A percentile compares a stretch with the other conserved stretches of the same genome.
Evolutionary conservation across 306 rosid species (phyloP).

Genomic region (Rubus idaeus): DNA sequence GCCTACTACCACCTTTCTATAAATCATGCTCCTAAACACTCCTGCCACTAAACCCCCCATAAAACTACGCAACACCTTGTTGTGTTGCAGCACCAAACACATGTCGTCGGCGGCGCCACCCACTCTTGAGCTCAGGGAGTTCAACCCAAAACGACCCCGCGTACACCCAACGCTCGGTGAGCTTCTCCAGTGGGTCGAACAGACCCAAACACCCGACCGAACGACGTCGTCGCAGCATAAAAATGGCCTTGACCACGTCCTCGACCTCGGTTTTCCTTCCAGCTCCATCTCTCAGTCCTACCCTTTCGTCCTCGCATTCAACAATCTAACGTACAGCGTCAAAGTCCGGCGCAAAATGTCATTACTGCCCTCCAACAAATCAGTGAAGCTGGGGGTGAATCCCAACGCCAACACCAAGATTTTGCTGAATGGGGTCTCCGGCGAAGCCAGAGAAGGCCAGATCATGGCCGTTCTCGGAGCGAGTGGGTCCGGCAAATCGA

Average conservation of each 20-base stretch:
- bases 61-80: not conserved
- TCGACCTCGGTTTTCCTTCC: conserved; percentile 24
- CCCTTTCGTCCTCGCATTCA: conserved; percentile 71
- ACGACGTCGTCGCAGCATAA: conserved; percentile 16
- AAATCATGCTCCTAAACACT: not conserved
- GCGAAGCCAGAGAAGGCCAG: conserved; percentile 88
- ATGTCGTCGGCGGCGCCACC: conserved; percentile 25
- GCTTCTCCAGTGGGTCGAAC: conserved; percentile 68
- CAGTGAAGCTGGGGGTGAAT: not conserved
- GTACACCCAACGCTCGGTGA: conserved; percentile 57
- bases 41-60: not conserved
- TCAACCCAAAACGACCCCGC: conserved; percentile 1
- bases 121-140: conserved; percentile 46
- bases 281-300: conserved; percentile 31
- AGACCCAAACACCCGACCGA: conserved; percentile 44
- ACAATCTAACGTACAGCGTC: conserved; percentile 67
- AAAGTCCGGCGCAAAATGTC: conserved; percentile 40
- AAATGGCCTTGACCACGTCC: conserved; percentile 16
- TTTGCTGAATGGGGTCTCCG: conserved; percentile 68
- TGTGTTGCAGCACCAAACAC: not conserved
- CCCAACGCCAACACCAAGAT: conserved; percentile 32
- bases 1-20: not conserved
- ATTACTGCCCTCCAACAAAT: conserved; percentile 26
- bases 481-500: conserved; percentile 91
- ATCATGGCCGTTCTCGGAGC: conserved; percentile 95